These are phyloP conservation scores for Ustilago shanxiensis DNA, from an alignment of 1,284 basidiomycete species.

Conservation along the genomic window DNA sequence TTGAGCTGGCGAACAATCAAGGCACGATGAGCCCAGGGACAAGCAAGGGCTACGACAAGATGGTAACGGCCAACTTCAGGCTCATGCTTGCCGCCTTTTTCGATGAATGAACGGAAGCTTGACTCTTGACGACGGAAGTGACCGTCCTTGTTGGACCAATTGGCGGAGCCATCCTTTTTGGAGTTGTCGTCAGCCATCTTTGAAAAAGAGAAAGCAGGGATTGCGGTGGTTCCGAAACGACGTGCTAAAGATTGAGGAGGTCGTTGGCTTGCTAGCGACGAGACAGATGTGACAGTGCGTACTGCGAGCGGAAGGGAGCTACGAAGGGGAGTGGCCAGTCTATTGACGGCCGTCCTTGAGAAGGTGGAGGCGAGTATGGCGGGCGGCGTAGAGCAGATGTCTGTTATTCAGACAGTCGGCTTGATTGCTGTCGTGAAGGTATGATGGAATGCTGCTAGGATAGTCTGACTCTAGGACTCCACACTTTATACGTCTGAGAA, in stretches of 20 bases:
- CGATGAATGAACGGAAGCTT: conserved; percentile 80
- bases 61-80: conserved; percentile 81
- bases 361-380: conserved; percentile 10
- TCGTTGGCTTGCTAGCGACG: not conserved
- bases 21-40: conserved; percentile 90
- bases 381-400: conserved; percentile 10
- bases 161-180: conserved; percentile 54
- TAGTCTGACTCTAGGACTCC: not conserved
- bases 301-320: not conserved
- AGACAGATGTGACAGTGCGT: not conserved
- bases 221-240: conserved; percentile 4
- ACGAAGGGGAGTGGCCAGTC: conserved; percentile 4
- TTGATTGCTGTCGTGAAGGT: not conserved
- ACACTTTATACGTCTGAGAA: conserved; percentile 1
- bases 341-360: conserved; percentile 8
- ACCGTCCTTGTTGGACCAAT: conserved; percentile 76
- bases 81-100: conserved; percentile 80
- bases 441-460: not conserved
- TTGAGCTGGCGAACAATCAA: conserved; percentile 91
- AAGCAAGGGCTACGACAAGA: conserved; percentile 65
- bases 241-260: not conserved
- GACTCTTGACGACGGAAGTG: conserved; percentile 83
- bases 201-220: not conserved
- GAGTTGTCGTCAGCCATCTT: conserved; percentile 34
- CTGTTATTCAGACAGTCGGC: conserved; percentile 1